A percentile compares a stretch with the other conserved stretches of the same genome.
These are phyloP conservation scores for Wickerhamiella nectarea DNA, from an alignment of 805 yeast genomes.

Conservation along the genomic window DNA sequence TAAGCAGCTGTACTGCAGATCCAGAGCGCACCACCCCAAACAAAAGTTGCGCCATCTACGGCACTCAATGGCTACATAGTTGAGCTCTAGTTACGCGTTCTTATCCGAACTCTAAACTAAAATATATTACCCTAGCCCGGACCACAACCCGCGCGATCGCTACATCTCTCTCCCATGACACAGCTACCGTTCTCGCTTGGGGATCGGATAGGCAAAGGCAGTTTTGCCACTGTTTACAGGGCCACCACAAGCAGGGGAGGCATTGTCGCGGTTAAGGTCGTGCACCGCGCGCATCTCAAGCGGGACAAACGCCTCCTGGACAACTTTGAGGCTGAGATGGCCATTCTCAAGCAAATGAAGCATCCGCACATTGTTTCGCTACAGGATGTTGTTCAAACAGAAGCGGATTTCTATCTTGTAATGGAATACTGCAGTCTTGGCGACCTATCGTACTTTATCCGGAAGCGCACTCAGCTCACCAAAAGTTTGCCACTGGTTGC, in stretches of 20 bases:
- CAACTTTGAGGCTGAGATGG: slow-evolving; percentile 83
- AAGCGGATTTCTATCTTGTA: slow-evolving; percentile 64
- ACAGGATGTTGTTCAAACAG: slow-evolving; percentile 67
- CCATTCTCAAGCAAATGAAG: slow-evolving; percentile 71
- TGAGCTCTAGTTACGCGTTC: too few relatives aligned
- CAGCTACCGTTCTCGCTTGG: slow-evolving; percentile 27
- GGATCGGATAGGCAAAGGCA: slow-evolving; percentile 85
- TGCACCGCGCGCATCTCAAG: slow-evolving; percentile 56
- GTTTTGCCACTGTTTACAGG: slow-evolving; percentile 90
- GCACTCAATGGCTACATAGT: too few relatives aligned
- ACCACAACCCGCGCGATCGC: neutral
- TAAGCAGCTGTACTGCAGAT: too few relatives aligned
- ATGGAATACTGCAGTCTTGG: slow-evolving; percentile 98
- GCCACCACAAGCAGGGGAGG: slow-evolving; percentile 39
- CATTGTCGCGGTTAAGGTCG: slow-evolving; percentile 81
- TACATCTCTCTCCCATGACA: slow-evolving; percentile 12
- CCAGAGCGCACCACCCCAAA: too few relatives aligned
- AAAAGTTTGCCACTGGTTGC: slow-evolving; percentile 67
- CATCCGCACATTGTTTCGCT: slow-evolving; percentile 89
- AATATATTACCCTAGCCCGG: neutral
- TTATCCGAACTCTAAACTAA: neutral
- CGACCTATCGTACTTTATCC: slow-evolving; percentile 77
- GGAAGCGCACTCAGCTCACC: slow-evolving; percentile 56
- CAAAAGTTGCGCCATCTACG: too few relatives aligned
- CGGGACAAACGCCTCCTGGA: slow-evolving; percentile 70